Base-by-base conservation (phyloP, 2,329 filamentous ascomycete species). In the Sphaerulina vaccinii region DNA sequence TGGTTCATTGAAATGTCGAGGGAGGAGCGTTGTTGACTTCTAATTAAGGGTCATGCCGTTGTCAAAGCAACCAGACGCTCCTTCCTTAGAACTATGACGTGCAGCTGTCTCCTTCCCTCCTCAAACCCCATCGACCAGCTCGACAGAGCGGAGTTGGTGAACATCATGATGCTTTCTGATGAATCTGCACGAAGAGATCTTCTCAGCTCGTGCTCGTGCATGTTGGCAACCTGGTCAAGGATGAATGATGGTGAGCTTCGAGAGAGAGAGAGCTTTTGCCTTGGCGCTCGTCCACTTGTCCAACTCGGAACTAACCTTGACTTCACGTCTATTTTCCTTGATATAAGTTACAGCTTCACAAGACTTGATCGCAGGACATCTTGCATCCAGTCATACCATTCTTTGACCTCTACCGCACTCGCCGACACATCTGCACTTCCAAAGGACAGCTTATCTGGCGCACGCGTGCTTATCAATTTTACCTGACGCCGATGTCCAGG, bases 401-500 rank as follows among this genome's bases (percentile, higher is more conserved):
- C 10, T 13, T 9, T 29, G 9, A 29, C 27, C 27, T 3, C 3
- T 13, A 29, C 8, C 27, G 27, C 27, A 9, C 3, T 29, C n/a
- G 3, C 27, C 9, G 27, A 29, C 27, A 29, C 9, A 29, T 13
- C n/a, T 13, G 27, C 27, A n/a, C n/a, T n/a, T n/a, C n/a, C n/a
- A n/a, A n/a, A n/a, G n/a, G n/a, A n/a, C n/a, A n/a, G n/a, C n/a
- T n/a, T n/a, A n/a, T n/a, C n/a, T n/a, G n/a, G n/a, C n/a, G 13
- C 6, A 35, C 13, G 5, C 32, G 11, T 29, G 32, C 32, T 5
- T 19, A n/a, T 18, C 22, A 15, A 33, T 19, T 11, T 24, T 33
- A 47, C 15, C 15, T 39, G 39, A 16, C 22, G 44, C 43, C 32
- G 15, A 57, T 60, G 58, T 54, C 37, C 53, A 32, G 48, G 49